These are phyloP conservation scores for Rosa rugosa DNA, from an alignment of 306 rosid genomes.

Conservation along the genomic window DNA sequence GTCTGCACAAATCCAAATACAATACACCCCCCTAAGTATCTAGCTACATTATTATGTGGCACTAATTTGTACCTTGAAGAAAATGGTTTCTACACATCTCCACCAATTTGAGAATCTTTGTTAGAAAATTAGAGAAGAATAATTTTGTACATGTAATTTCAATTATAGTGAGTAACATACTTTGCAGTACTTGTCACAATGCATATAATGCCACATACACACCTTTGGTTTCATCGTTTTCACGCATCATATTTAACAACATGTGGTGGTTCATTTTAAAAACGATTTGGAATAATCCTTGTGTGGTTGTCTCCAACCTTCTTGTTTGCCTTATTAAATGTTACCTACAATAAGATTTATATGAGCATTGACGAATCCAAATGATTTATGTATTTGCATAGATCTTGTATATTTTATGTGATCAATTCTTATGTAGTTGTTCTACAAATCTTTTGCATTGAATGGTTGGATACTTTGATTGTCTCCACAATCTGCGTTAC, in stretches of 20 bases:
- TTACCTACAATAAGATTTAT: slow-evolving; percentile 2
- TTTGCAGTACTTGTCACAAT: background rate
- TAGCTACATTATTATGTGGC: background rate
- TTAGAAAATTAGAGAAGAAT: background rate
- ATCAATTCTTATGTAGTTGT: background rate
- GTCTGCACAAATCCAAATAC: too few species aligned
- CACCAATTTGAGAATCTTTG: background rate
- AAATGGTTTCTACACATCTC: background rate
- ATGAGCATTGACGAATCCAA: slow-evolving; percentile 3
- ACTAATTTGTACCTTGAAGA: too few species aligned
- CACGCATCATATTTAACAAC: background rate
- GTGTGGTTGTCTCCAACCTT: background rate
- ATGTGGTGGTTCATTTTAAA: background rate
- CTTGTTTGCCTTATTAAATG: background rate
- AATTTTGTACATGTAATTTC: background rate
- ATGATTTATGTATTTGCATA: background rate
- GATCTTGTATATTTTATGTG: background rate
- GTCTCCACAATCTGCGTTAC: background rate
- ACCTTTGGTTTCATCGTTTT: slow-evolving; percentile 1
- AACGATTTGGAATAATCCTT: background rate
- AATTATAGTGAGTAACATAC: background rate
- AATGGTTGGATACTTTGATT: background rate
- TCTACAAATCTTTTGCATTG: background rate
- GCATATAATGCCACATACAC: background rate
- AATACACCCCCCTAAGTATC: too few species aligned